Evolutionary conservation across 2,329 filamentous ascomycete genomes (phyloP).

Genomic region (Furcasterigmium furcatum): DNA sequence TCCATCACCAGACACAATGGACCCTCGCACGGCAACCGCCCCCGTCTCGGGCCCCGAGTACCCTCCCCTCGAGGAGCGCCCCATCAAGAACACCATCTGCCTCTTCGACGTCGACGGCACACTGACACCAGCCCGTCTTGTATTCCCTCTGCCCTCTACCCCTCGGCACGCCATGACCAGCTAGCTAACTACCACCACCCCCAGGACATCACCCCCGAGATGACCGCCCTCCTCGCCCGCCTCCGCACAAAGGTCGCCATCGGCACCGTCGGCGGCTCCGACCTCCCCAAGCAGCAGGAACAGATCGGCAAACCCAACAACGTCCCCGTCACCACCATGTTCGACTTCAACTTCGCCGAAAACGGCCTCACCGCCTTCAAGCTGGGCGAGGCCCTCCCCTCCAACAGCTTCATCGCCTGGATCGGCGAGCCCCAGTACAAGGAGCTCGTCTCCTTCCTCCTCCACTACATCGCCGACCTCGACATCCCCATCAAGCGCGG

Average conservation of each 20-base stretch:
- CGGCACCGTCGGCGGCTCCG: conserved; percentile 88
- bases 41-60: conserved; percentile 39
- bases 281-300: conserved; percentile 93
- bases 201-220: conserved; percentile 71
- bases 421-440: conserved; percentile 84
- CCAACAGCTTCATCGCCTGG: conserved; percentile 86
- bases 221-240: conserved; percentile 73
- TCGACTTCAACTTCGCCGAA: conserved; percentile 97
- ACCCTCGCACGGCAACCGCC: conserved; percentile 9
- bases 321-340: conserved; percentile 73
- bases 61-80: conserved; percentile 77
- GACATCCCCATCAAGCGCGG: conserved; percentile 81
- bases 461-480: conserved; percentile 82
- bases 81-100: conserved; percentile 87
- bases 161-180: neutral
- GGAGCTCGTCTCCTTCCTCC: conserved; percentile 69
- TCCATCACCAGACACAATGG: neutral
- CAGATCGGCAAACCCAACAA: conserved; percentile 70
- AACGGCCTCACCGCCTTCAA: conserved; percentile 93
- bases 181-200: conserved; percentile 13
- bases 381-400: conserved; percentile 70
- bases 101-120: conserved; percentile 97
- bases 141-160: conserved; percentile 33
- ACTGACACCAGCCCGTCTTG: conserved; percentile 76
- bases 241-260: conserved; percentile 87